Evolutionary conservation across 345 rosid genomes (phyloP), one percentile per base, ranked within the genome.

Genomic region (Clausena lansium): DNA sequence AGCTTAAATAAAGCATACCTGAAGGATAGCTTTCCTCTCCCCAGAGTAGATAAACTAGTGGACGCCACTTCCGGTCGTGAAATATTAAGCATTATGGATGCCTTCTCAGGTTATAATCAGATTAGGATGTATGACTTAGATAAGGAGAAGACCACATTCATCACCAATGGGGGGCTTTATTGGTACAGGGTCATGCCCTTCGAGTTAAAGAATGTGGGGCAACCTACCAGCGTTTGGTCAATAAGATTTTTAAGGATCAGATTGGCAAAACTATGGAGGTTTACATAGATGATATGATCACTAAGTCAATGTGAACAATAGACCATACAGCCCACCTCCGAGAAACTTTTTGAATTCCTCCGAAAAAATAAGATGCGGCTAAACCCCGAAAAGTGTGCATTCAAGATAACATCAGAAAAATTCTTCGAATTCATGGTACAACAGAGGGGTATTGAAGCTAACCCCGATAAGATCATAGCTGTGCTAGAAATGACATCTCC

Each of bases 1-100:
- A 0, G 4, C 1, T 20, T 54, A 1, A 54, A 19, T 1, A 54
- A 19, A 54, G 24, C 2, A 0, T 54, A 2, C 58, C 8, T 0
- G 0, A 14, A 54, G 0, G 58, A 54, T 15, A 54, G 7, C 58
- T 54, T 54, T 14, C 11, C 9, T 15, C 9, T 54, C 4, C 2
- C n/a, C 2, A 1, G 3, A 6, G 22, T 14, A 14, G n/a, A 54
- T 54, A 0, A 5, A 19, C 1, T 54, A 1, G n/a, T 54, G 5
- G 7, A 19, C 5, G 8, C 7, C 4, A 54, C n/a, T n/a, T 54
- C 22, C 0, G 1, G 0, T 1, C n/a, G 19, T 2, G 22, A 54
- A 1, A 17, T 54, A 7, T 20, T 54, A 0, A 54, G 22, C 20
- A 17, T 54, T 1, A 54, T 54, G 2, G 58, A 54, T 15, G n/a